phyloP scores from a whole-genome alignment of 192 early-diverging fungal species.

The Chytriomyces sp. region DNA sequence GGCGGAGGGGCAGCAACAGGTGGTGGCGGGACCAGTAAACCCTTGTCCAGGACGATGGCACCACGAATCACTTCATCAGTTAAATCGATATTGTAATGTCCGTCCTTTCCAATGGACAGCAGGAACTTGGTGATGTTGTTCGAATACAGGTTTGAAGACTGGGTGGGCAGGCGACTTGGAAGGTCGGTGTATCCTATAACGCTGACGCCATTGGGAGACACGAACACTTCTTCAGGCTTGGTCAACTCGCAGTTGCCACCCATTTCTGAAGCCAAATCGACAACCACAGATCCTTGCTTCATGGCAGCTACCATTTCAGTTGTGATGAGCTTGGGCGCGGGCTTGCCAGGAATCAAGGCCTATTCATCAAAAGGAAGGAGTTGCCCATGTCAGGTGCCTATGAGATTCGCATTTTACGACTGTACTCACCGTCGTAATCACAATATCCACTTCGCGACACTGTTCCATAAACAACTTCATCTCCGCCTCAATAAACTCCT shows the following conservation, averaged over 20 bases:
- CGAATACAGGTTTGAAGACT: constrained; percentile 44
- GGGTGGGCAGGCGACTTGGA: constrained; percentile 38
- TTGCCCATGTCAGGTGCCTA: background rate
- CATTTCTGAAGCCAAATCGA: constrained; percentile 42
- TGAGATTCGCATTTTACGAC: background rate
- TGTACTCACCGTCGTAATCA: constrained; percentile 36
- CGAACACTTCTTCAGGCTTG: constrained; percentile 34
- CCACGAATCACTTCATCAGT: constrained; percentile 41
- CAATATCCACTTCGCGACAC: constrained; percentile 39
- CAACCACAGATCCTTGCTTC: constrained; percentile 42
- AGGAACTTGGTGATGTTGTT: constrained; percentile 48
- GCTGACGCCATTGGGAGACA: constrained; percentile 34
- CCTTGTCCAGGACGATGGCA: constrained; percentile 32
- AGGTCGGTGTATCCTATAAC: constrained; percentile 44
- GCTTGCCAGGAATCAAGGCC: constrained; percentile 42
- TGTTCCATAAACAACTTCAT: constrained; percentile 35
- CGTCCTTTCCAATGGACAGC: constrained; percentile 28
- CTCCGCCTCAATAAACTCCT: constrained; percentile 39
- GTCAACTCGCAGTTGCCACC: constrained; percentile 44
- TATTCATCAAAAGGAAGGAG: background rate
- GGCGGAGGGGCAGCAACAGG: constrained; percentile 25
- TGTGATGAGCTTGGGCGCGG: constrained; percentile 41
- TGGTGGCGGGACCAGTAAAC: constrained; percentile 13
- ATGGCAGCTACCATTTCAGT: constrained; percentile 36
- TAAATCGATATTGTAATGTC: constrained; percentile 29